phyloP scores from a whole-genome alignment of 2,329 filamentous ascomycete species.

The Aschersonia sp. region DNA sequence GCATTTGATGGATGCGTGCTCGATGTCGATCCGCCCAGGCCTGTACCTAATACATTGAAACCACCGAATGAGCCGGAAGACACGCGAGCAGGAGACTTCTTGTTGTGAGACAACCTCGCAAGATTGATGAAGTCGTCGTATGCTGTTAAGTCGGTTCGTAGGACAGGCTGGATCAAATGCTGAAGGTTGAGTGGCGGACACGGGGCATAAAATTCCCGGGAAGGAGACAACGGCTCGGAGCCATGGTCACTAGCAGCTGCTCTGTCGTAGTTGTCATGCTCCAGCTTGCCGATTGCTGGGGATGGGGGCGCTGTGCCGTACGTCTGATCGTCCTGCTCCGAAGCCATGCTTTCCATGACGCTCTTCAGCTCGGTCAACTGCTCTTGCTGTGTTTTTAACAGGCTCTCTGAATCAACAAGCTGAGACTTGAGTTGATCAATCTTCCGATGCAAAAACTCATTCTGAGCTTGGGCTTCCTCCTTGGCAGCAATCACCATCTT shows the following conservation, averaged over 20 bases:
- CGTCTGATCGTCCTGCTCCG: constrained; percentile 56
- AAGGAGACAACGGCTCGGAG: constrained; percentile 16
- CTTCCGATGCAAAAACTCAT: constrained; percentile 65
- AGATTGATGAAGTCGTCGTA: constrained; percentile 79
- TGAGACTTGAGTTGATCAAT: constrained; percentile 81
- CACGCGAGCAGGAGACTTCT: constrained; percentile 43
- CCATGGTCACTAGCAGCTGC: constrained; percentile 11
- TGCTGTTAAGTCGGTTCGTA: constrained; percentile 65
- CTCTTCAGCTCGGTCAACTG: constrained; percentile 82
- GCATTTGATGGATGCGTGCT: constrained; percentile 38
- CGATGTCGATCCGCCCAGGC: constrained; percentile 30
- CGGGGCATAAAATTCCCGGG: constrained; percentile 31
- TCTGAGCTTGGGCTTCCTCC: constrained; percentile 74
- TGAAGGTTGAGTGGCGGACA: constrained; percentile 58
- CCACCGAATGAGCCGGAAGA: constrained; percentile 53
- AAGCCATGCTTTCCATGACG: constrained; percentile 77
- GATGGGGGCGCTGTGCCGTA: constrained; percentile 69
- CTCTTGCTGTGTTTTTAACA: constrained; percentile 83
- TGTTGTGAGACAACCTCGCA: constrained; percentile 49
- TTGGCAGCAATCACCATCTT: constrained; percentile 88
- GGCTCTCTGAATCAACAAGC: constrained; percentile 69
- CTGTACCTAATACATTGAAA: constrained; percentile 28
- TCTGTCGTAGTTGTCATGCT: constrained; percentile 34
- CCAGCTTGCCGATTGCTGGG: constrained; percentile 58
- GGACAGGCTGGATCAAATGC: constrained; percentile 68